These are phyloP conservation scores for Amphicarpaea edgeworthii DNA, from an alignment of 306 rosid species.

Conservation along the genomic window DNA sequence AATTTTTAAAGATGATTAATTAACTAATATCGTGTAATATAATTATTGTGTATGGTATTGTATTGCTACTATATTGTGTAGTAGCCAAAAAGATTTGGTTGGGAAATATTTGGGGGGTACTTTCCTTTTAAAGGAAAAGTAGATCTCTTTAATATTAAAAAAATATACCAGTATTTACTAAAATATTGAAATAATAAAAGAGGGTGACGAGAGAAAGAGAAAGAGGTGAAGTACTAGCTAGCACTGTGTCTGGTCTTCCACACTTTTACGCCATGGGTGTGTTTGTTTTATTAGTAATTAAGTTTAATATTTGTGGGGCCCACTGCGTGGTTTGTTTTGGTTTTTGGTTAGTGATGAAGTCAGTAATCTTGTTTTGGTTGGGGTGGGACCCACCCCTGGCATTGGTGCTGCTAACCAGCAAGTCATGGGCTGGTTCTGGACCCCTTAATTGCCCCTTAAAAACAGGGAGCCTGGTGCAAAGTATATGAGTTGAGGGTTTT, in stretches of 20 bases:
- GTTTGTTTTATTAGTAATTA: constrained; percentile 34
- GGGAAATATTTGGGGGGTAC: constrained; percentile 7
- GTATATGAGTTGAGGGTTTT: not conserved
- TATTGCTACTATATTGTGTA: too few relatives aligned
- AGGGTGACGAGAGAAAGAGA: constrained; percentile 31
- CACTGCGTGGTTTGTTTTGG: constrained; percentile 27
- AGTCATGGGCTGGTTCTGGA: constrained; percentile 45
- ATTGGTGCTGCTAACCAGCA: constrained; percentile 34
- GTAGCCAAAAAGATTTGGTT: not conserved
- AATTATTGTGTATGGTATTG: not conserved
- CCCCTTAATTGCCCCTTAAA: constrained; percentile 45
- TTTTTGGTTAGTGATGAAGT: constrained; percentile 35
- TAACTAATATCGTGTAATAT: not conserved
- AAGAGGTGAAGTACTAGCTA: not conserved
- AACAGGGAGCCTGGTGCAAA: constrained; percentile 14
- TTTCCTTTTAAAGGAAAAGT: constrained; percentile 68
- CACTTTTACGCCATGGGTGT: constrained; percentile 50
- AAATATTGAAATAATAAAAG: constrained; percentile 7
- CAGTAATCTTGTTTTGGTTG: constrained; percentile 45
- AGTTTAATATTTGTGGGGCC: constrained; percentile 19
- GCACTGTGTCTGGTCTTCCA: constrained; percentile 41
- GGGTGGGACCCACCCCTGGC: constrained; percentile 36
- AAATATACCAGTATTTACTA: not conserved
- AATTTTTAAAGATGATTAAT: constrained; percentile 24
- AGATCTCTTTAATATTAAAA: constrained; percentile 3